Evolutionary conservation across 1,284 basidiomycete genomes (phyloP), one percentile per base, ranked within the genome.

Genomic region (Naganishia albida): DNA sequence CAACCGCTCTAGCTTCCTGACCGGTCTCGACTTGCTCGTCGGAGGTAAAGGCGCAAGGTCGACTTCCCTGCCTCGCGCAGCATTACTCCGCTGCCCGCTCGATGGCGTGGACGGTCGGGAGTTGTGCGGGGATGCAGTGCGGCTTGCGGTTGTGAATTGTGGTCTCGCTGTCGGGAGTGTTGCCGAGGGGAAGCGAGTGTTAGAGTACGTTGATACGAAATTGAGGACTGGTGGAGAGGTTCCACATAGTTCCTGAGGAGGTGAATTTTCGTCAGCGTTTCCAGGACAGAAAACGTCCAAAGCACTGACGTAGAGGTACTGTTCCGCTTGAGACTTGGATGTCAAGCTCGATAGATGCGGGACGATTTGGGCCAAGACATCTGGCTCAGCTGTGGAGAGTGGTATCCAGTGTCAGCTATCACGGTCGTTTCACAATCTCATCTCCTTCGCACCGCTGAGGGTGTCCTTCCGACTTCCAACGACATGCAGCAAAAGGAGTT

Each of bases 241-340:
- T 16, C 77, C 78, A 30, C 80, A 73, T 40, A 80, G 75, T 60
- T 77, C 76, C 76, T 79, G 66, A 2, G 34, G 30, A 28, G 25
- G 46, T 20, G 4, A 44, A 18, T 15, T 23, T 12, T 6, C 26
- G 54, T 59, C 6, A 67, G 66, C 30, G 48, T 13, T 13, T 8
- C n/a, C 26, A 30, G 39, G 25, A 46, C 44, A 38, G 26, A 2
- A n/a, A 30, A 39, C 18, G 39, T 30, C 44, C n/a, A 8, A 15
- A 34, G 6, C 12, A 71, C 72, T 54, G 63, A 77, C 77, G 52
- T 75, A 72, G 6, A 79, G 68, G 69, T 77, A 74, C 6, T 69
- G 62, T 40, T 72, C 65, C 25, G 77, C 66, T 46, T 71, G 69
- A 7, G 72, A 66, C 60, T 76, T 72, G 30, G 69, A 66, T 1